Percentiles rank a stretch among this genome's conserved stretches.
Conservation (phyloP, 768 basidiomycete species). For the Hemileccinum rubropunctum region DNA sequence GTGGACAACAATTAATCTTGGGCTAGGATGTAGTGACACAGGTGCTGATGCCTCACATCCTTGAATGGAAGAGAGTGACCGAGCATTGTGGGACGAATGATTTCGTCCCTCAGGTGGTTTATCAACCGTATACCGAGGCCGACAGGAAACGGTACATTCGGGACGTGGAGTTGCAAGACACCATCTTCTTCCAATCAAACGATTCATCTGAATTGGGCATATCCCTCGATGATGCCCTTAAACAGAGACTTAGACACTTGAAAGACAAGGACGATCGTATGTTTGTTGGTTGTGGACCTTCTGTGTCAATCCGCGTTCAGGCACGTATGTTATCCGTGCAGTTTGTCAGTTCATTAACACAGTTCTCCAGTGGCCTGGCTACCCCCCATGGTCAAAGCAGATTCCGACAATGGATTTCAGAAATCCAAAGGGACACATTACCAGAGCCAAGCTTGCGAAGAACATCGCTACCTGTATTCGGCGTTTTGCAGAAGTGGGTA, state of each 20-base stretch:
- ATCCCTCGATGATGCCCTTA: conserved; percentile 60
- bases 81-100: conserved; percentile 33
- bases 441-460: conserved; percentile 71
- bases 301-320: conserved; percentile 76
- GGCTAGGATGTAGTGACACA: conserved; percentile 22
- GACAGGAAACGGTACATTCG: conserved; percentile 76
- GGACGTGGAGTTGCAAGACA: conserved; percentile 59
- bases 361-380: conserved; percentile 69
- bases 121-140: conserved; percentile 74
- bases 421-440: conserved; percentile 76
- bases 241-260: conserved; percentile 54
- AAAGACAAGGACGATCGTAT: conserved; percentile 60
- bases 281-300: conserved; percentile 71
- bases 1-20: background rate
- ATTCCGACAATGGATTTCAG: conserved; percentile 82
- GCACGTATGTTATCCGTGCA: conserved; percentile 35
- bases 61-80: conserved; percentile 24
- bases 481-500: conserved; percentile 59
- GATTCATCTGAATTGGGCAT: conserved; percentile 59
- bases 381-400: conserved; percentile 73
- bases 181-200: conserved; percentile 60
- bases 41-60: conserved; percentile 23
- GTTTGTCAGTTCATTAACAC: conserved; percentile 1
- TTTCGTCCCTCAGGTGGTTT: conserved; percentile 71
- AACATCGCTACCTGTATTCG: conserved; percentile 76